phyloP scores from a whole-genome alignment of 2,329 filamentous ascomycete genomes.

The Helotiales sp. region DNA sequence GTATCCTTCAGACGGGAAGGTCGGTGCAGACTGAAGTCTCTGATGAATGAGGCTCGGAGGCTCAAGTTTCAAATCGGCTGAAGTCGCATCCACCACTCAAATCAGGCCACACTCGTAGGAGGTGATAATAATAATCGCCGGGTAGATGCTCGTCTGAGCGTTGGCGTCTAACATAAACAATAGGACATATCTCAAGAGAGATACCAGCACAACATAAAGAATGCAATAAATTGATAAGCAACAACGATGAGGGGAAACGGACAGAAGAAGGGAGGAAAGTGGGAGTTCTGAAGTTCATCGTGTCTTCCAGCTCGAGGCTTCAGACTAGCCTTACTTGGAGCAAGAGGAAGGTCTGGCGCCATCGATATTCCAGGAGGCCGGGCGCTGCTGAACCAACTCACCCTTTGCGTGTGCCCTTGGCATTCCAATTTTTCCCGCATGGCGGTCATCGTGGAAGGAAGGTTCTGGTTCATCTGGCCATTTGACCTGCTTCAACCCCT shows the following conservation, averaged over 20 bases:
- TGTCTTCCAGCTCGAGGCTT: background rate
- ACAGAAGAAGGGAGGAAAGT: conserved; percentile 10
- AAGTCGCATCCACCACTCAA: background rate
- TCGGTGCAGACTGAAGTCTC: background rate
- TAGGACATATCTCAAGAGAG: conserved; percentile 29
- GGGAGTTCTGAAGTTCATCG: background rate
- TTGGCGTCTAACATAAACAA: conserved; percentile 17
- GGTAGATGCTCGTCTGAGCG: conserved; percentile 14
- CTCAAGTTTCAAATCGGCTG: conserved; percentile 5
- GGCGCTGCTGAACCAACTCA: conserved; percentile 2
- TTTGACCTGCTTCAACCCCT: conserved; percentile 1
- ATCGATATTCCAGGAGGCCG: background rate
- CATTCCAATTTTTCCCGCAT: background rate
- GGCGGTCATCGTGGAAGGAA: background rate
- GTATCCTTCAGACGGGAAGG: background rate
- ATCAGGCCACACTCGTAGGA: conserved; percentile 13
- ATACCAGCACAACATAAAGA: conserved; percentile 3
- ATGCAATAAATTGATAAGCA: conserved; percentile 8
- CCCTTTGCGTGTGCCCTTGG: background rate
- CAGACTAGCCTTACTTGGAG: background rate
- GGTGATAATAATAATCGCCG: background rate
- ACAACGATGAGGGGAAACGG: conserved; percentile 19
- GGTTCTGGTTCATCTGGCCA: background rate
- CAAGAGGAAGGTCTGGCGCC: conserved; percentile 9
- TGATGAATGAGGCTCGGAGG: background rate